phyloP scores from a whole-genome alignment of 129 eudicot species.

The Glebionis coronaria region DNA sequence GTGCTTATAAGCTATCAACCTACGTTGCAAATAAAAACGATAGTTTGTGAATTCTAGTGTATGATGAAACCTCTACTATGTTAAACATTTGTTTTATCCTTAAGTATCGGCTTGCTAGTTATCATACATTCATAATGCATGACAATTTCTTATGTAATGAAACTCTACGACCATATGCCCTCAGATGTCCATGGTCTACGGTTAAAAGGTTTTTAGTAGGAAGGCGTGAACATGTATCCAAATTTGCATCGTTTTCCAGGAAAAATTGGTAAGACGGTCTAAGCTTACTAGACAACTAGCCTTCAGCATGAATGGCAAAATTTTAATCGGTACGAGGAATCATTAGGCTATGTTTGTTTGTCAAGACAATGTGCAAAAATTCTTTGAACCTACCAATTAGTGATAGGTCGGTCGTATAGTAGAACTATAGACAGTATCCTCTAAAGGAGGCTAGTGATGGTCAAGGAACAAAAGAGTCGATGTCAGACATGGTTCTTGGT shows the following conservation, averaged over 20 bases:
- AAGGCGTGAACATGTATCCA: not conserved
- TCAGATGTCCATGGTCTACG: not conserved
- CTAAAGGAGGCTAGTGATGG: too few species aligned
- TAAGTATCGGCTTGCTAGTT: not conserved
- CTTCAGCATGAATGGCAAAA: not conserved
- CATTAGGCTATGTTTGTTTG: not conserved
- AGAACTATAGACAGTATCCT: too few species aligned
- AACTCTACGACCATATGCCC: not conserved
- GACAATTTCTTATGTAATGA: not conserved
- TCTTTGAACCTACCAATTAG: not conserved
- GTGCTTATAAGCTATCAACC: too few species aligned
- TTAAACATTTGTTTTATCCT: not conserved
- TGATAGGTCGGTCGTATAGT: too few species aligned
- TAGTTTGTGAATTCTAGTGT: not conserved
- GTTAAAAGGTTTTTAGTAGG: not conserved
- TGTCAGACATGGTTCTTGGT: not conserved
- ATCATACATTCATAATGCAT: not conserved
- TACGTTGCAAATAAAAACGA: not conserved
- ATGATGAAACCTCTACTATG: not conserved
- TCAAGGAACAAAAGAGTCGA: not conserved
- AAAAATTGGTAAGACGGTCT: not conserved
- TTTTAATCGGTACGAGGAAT: too few species aligned
- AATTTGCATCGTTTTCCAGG: not conserved
- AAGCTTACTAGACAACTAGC: not conserved
- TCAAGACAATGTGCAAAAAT: not conserved